Base-by-base conservation (phyloP, 2,329 filamentous ascomycete genomes). In the Talaromyces sp. region DNA sequence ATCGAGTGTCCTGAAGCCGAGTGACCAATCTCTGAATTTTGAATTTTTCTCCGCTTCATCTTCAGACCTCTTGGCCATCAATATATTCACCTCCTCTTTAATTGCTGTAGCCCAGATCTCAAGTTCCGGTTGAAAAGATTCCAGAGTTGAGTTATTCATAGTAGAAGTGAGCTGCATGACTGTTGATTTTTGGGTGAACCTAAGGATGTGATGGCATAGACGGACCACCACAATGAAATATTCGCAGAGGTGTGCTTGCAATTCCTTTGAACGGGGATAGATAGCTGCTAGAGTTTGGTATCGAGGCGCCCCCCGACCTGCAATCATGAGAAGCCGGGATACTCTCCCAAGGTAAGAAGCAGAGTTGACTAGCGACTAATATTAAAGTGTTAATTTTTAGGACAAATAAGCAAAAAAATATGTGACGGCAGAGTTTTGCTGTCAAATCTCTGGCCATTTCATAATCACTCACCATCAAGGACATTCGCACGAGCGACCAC, bases 401-500 rank as follows among this genome's bases (percentile, higher is more conserved):
- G 4, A 6, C 27, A 31, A 31, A 31, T 6, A 6, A 31, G 27
- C 27, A 31, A 31, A 31, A n/a, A n/a, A n/a, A n/a, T n/a, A 1
- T 31, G 5, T 31, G 27, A 31, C 3, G 27, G 4, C 27, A 31
- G 5, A 31, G 27, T 27, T 27, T 27, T 27, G 27, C 27, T 1
- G 27, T 27, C 27, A 27, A 27, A 27, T 27, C 27, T 3, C 27
- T 27, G 6, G 3, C 27, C 27, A 27, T 27, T 3, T 27, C 6
- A 27, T 27, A 7, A 31, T 48, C 59, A 74, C 76, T 39, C 43
- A 83, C 79, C 50, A 79, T 65, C 22, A 83, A 70, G 1, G 78
- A 75, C 66, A 78, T 75, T 50, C 80, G 75, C 9, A 82, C 78
- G 1, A 81, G 62, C 0, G 78, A 74, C 82, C 80, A 83, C 0